These are phyloP conservation scores for Aspergillus wentii DNA, from an alignment of 495 filamentous ascomycete species.

Conservation along the genomic window DNA sequence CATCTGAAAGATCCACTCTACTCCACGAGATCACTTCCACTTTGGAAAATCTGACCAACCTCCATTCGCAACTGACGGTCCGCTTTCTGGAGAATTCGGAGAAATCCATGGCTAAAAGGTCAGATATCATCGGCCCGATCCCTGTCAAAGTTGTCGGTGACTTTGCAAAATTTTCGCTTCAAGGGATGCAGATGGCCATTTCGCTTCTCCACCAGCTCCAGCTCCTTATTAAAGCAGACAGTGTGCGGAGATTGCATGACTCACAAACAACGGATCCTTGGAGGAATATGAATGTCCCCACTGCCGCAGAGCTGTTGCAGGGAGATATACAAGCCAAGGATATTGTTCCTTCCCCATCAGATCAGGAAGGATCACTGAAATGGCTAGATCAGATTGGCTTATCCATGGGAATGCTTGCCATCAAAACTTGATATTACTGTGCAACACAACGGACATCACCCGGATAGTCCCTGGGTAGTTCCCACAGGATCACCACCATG, in stretches of 20 bases:
- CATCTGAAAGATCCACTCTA: constrained; percentile 3
- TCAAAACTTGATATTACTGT: too few species aligned
- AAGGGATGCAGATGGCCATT: constrained; percentile 9
- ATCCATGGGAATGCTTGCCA: constrained; percentile 16
- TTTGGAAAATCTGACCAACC: constrained; percentile 4
- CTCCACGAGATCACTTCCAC: constrained; percentile 7
- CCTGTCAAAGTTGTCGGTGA: constrained; percentile 4
- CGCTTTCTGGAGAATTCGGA: constrained; percentile 4
- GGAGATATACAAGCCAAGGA: too few species aligned
- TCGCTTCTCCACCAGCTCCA: constrained; percentile 12
- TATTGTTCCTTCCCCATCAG: too few species aligned
- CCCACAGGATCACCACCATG: too few species aligned
- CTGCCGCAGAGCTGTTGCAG: too few species aligned
- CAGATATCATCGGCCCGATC: constrained; percentile 7
- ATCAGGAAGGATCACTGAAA: constrained; percentile 2
- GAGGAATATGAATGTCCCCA: too few species aligned
- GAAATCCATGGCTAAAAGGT: constrained; percentile 6
- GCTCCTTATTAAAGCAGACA: constrained; percentile 8
- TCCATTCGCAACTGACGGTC: constrained; percentile 10
- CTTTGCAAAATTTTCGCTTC: constrained; percentile 8
- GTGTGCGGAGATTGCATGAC: background rate
- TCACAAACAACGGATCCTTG: background rate
- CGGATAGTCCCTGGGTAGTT: too few species aligned
- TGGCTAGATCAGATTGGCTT: constrained; percentile 13
- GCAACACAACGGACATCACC: too few species aligned